Percentiles rank a stretch among this genome's conserved stretches.
These are phyloP conservation scores for Nannochloris sp. DNA, from an alignment of 139 green algal species.

Conservation along the genomic window DNA sequence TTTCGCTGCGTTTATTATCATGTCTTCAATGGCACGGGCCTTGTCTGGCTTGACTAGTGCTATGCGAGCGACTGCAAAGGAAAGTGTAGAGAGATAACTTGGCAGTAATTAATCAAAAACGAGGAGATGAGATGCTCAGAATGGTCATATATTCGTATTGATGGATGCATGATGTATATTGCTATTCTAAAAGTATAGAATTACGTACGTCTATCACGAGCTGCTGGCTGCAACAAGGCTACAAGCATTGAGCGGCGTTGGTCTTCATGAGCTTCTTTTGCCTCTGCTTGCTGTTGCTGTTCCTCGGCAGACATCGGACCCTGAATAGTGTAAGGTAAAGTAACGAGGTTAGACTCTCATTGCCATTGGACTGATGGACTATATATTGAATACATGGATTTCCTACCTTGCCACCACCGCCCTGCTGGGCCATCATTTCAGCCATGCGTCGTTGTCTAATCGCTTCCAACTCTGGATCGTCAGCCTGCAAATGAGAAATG, in stretches of 20 bases:
- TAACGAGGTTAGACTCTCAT: no score
- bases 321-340: no score
- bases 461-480: constrained; percentile 72
- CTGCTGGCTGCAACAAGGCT: constrained; percentile 61
- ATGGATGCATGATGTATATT: neutral
- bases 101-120: neutral
- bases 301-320: constrained; percentile 12
- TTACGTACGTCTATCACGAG: constrained; percentile 67
- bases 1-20: constrained; percentile 72
- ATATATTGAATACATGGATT: no score
- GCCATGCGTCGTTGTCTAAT: constrained; percentile 78
- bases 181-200: neutral
- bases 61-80: constrained; percentile 72
- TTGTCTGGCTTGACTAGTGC: constrained; percentile 95
- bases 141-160: no score
- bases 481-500: neutral
- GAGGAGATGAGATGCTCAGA: neutral
- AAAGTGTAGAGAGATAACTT: neutral
- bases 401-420: no score
- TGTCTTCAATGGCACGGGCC: constrained; percentile 80
- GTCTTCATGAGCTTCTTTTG: constrained; percentile 51
- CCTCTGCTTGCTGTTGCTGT: constrained; percentile 26
- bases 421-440: constrained; percentile 62
- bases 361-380: no score
- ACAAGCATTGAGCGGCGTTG: constrained; percentile 67